phyloP scores from a whole-genome alignment of 768 basidiomycete genomes.

The Mycena leptocephala region DNA sequence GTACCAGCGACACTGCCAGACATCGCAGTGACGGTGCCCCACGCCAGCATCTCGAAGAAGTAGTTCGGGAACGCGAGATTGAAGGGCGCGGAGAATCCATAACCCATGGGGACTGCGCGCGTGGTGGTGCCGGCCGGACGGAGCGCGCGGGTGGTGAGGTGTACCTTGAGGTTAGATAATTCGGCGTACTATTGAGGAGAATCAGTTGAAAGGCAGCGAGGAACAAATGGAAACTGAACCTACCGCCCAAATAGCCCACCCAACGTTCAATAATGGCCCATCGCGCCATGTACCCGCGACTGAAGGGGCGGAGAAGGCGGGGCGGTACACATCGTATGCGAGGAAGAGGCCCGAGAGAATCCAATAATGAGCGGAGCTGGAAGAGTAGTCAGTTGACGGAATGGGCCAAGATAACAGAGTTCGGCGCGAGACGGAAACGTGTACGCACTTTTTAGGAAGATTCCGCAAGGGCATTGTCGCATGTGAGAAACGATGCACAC shows the following conservation, averaged over 20 bases:
- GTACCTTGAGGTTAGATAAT: conserved; percentile 88
- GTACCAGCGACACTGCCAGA: conserved; percentile 84
- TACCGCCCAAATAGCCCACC: conserved; percentile 83
- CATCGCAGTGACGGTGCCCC: conserved; percentile 82
- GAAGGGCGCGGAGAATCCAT: conserved; percentile 79
- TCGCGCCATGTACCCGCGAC: conserved; percentile 76
- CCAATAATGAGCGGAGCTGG: conserved; percentile 93
- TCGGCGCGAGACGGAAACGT: too few relatives aligned
- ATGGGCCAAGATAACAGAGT: background rate
- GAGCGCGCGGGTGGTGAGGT: conserved; percentile 86
- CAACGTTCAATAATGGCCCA: conserved; percentile 77
- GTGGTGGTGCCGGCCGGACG: conserved; percentile 86
- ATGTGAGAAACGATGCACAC: conserved; percentile 96
- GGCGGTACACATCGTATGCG: conserved; percentile 87
- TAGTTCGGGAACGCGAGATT: conserved; percentile 94
- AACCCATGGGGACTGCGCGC: conserved; percentile 93
- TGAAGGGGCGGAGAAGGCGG: conserved; percentile 80
- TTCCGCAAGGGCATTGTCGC: conserved; percentile 92
- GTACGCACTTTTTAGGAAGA: conserved; percentile 92
- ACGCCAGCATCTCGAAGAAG: conserved; percentile 89
- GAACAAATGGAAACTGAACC: conserved; percentile 48
- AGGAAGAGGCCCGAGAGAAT: conserved; percentile 85
- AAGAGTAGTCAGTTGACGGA: background rate
- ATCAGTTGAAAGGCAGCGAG: background rate
- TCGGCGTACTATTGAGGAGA: conserved; percentile 79